Evolutionary conservation across 1,284 basidiomycete genomes (phyloP), one percentile per base, ranked within the genome.

Genomic region (Cryptococcus depauperatus): DNA sequence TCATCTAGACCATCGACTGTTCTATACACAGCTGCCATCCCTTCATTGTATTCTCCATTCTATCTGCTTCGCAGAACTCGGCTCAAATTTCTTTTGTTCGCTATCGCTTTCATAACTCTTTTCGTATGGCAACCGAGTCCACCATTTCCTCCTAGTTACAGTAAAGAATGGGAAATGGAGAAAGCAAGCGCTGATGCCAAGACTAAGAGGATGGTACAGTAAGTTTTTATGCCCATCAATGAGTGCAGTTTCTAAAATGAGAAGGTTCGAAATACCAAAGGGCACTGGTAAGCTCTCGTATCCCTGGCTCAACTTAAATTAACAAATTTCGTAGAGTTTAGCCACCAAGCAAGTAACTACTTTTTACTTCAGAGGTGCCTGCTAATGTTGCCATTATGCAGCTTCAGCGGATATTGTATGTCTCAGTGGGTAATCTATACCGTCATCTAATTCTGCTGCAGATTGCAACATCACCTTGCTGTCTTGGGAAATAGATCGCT

Each of bases 391-490:
- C 14, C 6, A 19, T 37, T 22, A 19, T 37, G 1, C 53, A 62
- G 52, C 46, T 62, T 22, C 56, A 61, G 47, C 50, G 54, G 22
- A 51, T 55, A 4, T 41, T 64, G 57, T 59, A 33, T 11, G 41
- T 49, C 18, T 10, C 23, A 25, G 33, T 33, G 2, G 10, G 21
- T 11, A 41, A 25, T n/a, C 30, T 14, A n/a, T 18, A 25, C 18
- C n/a, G 4, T 35, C 14, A 30, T 26, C 25, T 3, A 25, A 37
- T 49, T 19, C n/a, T 23, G 3, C 44, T 44, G 33, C 48, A 68
- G 66, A 19, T 44, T 71, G 22, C 61, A 70, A 40, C 67, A 69
- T 34, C 65, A 69, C 32, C 47, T 70, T 7, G 69, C 69, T 0
- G 52, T 64, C 8, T 27, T 62, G 1, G 47, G 60, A 1, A 68